Base-by-base conservation (phyloP, 495 filamentous ascomycete species). In the Rhypophila decipiens region DNA sequence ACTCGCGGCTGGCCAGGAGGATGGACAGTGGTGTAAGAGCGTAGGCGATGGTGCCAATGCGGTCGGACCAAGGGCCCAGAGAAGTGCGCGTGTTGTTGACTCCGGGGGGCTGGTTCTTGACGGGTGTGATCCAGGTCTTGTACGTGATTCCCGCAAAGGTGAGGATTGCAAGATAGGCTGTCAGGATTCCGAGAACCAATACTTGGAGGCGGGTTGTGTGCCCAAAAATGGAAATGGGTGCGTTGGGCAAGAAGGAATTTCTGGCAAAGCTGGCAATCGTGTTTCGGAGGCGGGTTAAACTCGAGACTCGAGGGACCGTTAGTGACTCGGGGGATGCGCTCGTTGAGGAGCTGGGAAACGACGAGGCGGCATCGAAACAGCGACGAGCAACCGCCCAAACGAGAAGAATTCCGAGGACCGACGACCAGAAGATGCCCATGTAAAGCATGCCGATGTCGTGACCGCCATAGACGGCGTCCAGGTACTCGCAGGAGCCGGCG, bases 11-110 rank as follows among this genome's bases (percentile, higher is more conserved):
- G 24, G 72, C 73, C 12, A 86, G 67, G 9, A 82, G 60, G 27
- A 86, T 59, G 1, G 78, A 77, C 0, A 86, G 69, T 1, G 82
- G 81, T 1, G 80, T 83, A 5, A 86, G 73, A 5, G 80, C 83
- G 55, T 80, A 87, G 4, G 83, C 83, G 0, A 85, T 57, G 11
- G 77, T 71, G 8, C 84, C 83, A 15, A 84, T 60, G 19, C 82
- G 77, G 54, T 85, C 76, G 0, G 74, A 62, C 72, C 77, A 86
- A 4, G 77, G 76, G 2, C 81, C 77, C 3, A 85, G 65, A 4
- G 72, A 71, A 12, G 72, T 75, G 15, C 82, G 72, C 1, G 75
- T 84, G 56, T 82, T 82, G 10, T n/a, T n/a, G n/a, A n/a, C n/a
- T n/a, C 75, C 48, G 23, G 37, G 10, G 0, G 70, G 60, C 24